phyloP scores from a whole-genome alignment of 2,329 filamentous ascomycete species.

The Ophiobolus disseminans region DNA sequence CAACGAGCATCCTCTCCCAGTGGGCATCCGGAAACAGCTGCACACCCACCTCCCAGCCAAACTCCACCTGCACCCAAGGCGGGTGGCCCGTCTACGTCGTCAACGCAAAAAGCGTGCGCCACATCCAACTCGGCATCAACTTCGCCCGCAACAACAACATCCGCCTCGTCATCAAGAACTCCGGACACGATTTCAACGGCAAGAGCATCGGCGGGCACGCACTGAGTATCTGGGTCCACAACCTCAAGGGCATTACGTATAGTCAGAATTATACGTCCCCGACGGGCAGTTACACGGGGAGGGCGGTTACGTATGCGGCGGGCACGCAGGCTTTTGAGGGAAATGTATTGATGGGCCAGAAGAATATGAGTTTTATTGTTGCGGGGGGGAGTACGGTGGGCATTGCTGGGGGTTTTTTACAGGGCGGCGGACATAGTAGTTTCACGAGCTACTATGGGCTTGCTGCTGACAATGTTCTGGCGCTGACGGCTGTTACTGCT shows the following conservation, averaged over 20 bases:
- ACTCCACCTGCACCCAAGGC: constrained; percentile 34
- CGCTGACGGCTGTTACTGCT: constrained; percentile 26
- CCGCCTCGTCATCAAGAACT: constrained; percentile 38
- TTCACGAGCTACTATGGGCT: constrained; percentile 53
- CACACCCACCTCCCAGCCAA: constrained; percentile 48
- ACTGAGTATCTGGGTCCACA: constrained; percentile 28
- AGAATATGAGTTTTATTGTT: constrained; percentile 57
- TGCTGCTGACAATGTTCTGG: constrained; percentile 31
- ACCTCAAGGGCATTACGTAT: constrained; percentile 29
- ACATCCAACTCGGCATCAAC: constrained; percentile 33
- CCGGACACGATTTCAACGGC: constrained; percentile 39
- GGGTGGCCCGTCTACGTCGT: constrained; percentile 36
- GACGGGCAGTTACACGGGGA: constrained; percentile 21
- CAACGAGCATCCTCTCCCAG: constrained; percentile 29
- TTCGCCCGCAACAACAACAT: constrained; percentile 35
- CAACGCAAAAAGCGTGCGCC: constrained; percentile 26
- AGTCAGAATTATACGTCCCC: constrained; percentile 19
- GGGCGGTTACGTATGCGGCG: constrained; percentile 58
- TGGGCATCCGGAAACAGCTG: constrained; percentile 33
- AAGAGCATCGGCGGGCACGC: constrained; percentile 23
- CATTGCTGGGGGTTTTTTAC: constrained; percentile 47
- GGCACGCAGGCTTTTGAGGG: constrained; percentile 60
- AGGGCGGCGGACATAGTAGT: constrained; percentile 61
- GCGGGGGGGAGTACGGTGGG: constrained; percentile 63
- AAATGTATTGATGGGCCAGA: constrained; percentile 52